Percentiles rank a stretch among this genome's conserved stretches.
Conservation (phyloP, 306 rosid genomes). For the Casuarina glauca region DNA sequence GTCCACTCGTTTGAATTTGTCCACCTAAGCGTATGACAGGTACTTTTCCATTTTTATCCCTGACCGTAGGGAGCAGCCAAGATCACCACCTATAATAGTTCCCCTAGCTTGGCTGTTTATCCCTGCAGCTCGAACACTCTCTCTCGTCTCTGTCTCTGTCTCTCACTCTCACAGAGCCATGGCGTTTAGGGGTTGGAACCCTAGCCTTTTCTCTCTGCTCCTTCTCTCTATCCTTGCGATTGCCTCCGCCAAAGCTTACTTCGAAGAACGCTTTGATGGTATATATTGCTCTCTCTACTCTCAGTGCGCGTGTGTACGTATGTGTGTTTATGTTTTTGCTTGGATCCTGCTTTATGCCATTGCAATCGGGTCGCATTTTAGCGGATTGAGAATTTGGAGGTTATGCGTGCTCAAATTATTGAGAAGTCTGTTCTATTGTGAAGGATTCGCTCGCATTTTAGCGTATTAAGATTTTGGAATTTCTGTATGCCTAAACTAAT, state of each 20-base stretch:
- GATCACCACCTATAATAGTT: constrained; percentile 25
- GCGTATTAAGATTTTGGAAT: constrained; percentile 17
- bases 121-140: constrained; percentile 14
- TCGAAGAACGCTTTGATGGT: constrained; percentile 96
- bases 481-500: constrained; percentile 3
- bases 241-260: constrained; percentile 83
- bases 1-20: background rate
- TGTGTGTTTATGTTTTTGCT: constrained; percentile 1
- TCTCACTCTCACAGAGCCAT: constrained; percentile 39
- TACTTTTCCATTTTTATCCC: constrained; percentile 30
- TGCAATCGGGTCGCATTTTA: constrained; percentile 24
- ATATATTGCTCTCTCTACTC: constrained; percentile 17
- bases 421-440: background rate
- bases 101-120: constrained; percentile 19
- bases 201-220: constrained; percentile 56
- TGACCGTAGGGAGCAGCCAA: background rate
- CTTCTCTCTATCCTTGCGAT: constrained; percentile 55
- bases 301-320: background rate
- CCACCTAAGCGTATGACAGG: constrained; percentile 30
- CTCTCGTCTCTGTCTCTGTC: constrained; percentile 20
- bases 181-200: constrained; percentile 76
- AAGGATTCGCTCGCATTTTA: constrained; percentile 10
- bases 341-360: constrained; percentile 19
- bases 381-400: constrained; percentile 16
- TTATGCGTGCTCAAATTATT: constrained; percentile 2